Percentiles rank a stretch among this genome's conserved stretches.
phyloP scores from a whole-genome alignment of 805 yeast genomes.

The Candida koratica region DNA sequence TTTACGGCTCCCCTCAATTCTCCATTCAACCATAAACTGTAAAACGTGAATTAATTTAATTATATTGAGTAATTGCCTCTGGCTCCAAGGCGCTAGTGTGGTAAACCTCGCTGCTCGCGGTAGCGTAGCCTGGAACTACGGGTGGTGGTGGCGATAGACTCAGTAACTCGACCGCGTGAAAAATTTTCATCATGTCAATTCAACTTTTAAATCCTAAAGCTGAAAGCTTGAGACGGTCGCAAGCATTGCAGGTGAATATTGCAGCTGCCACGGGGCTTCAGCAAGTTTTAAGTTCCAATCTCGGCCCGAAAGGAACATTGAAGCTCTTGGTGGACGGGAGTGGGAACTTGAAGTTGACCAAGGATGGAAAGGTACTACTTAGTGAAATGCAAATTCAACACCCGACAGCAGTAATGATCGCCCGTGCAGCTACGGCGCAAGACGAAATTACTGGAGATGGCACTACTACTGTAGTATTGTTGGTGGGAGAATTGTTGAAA shows the following conservation, averaged over 20 bases:
- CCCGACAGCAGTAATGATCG: constrained; percentile 52
- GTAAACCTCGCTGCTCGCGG: neutral
- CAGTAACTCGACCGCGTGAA: constrained; percentile 1
- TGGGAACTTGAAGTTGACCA: constrained; percentile 90
- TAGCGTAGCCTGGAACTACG: neutral
- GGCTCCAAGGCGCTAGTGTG: too few relatives aligned
- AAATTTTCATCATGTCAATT: constrained; percentile 41
- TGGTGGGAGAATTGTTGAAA: constrained; percentile 90
- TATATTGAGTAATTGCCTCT: too few relatives aligned
- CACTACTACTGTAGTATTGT: constrained; percentile 89
- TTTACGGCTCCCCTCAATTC: too few relatives aligned
- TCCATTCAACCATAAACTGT: too few relatives aligned
- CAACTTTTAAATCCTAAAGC: constrained; percentile 96
- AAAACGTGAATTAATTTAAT: too few relatives aligned
- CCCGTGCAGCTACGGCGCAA: constrained; percentile 97
- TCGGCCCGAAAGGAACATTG: constrained; percentile 96
- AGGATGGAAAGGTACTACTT: constrained; percentile 91
- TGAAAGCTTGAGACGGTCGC: constrained; percentile 91
- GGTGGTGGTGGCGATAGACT: too few relatives aligned
- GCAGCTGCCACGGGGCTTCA: constrained; percentile 97
- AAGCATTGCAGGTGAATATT: constrained; percentile 92
- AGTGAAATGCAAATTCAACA: constrained; percentile 90
- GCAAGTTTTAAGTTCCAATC: constrained; percentile 81
- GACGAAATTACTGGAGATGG: constrained; percentile 99
- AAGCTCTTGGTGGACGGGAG: constrained; percentile 97